These are phyloP conservation scores for Pelargonium nanum DNA, from an alignment of 345 rosid species.

Conservation along the genomic window DNA sequence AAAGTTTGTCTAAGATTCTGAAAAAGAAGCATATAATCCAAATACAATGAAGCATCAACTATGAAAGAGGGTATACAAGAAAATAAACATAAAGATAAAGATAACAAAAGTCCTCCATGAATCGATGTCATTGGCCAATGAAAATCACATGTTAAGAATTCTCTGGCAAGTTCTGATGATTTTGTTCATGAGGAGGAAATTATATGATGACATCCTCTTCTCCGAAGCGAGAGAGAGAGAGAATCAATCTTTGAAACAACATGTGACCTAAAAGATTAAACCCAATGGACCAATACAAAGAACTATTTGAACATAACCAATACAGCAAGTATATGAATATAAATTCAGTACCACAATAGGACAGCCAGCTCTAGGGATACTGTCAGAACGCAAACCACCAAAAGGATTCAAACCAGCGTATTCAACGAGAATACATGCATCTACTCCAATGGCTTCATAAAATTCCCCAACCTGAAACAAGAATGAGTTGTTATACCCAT, in stretches of 20 bases:
- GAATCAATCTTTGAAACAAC: too few relatives aligned
- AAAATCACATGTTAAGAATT: neutral
- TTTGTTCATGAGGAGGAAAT: neutral
- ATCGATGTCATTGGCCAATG: neutral
- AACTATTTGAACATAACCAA: too few relatives aligned
- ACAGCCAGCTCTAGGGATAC: slow-evolving; percentile 93
- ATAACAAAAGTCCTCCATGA: neutral
- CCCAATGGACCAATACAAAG: too few relatives aligned
- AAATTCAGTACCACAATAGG: slow-evolving; percentile 61
- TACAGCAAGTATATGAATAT: neutral
- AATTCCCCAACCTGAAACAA: slow-evolving; percentile 78
- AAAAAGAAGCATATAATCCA: slow-evolving; percentile 18
- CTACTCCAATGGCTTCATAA: slow-evolving; percentile 91
- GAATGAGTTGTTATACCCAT: slow-evolving; percentile 9
- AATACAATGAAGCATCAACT: slow-evolving; percentile 1
- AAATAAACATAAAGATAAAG: neutral
- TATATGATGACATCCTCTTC: too few relatives aligned
- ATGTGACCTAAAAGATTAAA: too few relatives aligned
- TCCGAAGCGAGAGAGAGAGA: too few relatives aligned
- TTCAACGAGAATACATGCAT: slow-evolving; percentile 94
- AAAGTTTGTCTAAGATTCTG: slow-evolving; percentile 98
- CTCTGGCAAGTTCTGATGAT: neutral
- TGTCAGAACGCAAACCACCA: slow-evolving; percentile 84
- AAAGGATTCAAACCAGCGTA: slow-evolving; percentile 95
- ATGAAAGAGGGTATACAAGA: slow-evolving; percentile 1